Evolutionary conservation across 805 yeast species (phyloP), one percentile per base, ranked within the genome.

Genomic region (Jamesozyma piceae): DNA sequence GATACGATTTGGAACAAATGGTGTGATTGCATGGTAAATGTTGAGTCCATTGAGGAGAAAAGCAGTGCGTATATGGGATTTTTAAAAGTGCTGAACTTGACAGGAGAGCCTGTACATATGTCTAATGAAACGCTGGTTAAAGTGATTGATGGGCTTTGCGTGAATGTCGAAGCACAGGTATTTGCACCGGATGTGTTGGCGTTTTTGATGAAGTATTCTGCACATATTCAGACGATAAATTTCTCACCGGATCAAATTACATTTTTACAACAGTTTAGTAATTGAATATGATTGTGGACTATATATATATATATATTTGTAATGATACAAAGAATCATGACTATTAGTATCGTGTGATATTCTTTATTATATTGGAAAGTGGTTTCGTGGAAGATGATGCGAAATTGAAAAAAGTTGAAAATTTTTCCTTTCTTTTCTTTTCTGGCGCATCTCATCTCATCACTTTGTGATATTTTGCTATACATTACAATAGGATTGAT

Each of bases 21-120:
- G 97, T 76, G 88, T 49, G 65, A 74, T 22, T 75, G 74, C 35
- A 78, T 86, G 70, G 61, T 73, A 52, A 74, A 74, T 48, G 67
- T 87, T 42, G 80, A 77, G 35, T 92, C 85, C 50, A 80, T 88
- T 44, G 83, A 80, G 41, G 98, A 92, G 61, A 92, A 92, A 64
- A 95, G 85, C 48, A 73, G 88, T 10, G 82, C 95, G 2, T 86
- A 83, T 58, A 72, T 72, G 51, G 98, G 98, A 2, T 82, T 92
- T 78, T 72, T 88, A 57, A 75, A 74, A 43, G 73, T 79, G 26
- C 67, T 90, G 15, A 69, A 61, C 33, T 20, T 56, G 17, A 49
- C 51, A 2, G 50, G 50, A 27, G 49, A 46, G 11, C 51, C 45
- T 14, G 50, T 45, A n/a, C 28, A 38, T 10, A 46, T 54, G 43